These are phyloP conservation scores for Entonaema liquescens DNA, from an alignment of 495 filamentous ascomycete genomes.

Conservation along the genomic window DNA sequence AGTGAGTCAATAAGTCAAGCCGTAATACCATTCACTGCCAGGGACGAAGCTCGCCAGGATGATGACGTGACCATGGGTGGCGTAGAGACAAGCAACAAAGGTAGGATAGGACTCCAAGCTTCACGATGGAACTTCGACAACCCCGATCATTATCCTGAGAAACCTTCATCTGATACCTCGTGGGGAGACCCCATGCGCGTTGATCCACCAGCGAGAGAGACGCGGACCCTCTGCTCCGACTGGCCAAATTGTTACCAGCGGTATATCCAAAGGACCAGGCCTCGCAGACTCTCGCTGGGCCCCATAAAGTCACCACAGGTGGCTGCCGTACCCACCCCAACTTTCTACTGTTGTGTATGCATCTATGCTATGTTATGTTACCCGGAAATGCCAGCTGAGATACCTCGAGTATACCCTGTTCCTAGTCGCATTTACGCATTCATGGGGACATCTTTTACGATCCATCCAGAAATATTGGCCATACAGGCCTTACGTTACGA, in stretches of 20 bases:
- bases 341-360: background rate
- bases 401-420: background rate
- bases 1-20: background rate
- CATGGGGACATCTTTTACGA: background rate
- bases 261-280: conserved; percentile 27
- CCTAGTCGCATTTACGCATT: background rate
- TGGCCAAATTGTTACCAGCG: conserved; percentile 25
- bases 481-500: background rate
- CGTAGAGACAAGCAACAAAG: background rate
- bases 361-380: background rate
- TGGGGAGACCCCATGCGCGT: background rate
- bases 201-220: background rate
- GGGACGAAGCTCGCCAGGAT: background rate
- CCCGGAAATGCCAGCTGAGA: background rate
- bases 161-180: background rate
- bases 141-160: background rate
- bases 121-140: conserved; percentile 29
- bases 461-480: background rate
- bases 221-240: background rate
- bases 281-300: conserved; percentile 35
- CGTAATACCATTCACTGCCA: background rate
- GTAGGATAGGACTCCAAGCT: conserved; percentile 3
- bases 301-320: background rate
- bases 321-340: background rate
- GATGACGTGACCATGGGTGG: conserved; percentile 13